Evolutionary conservation across 2,329 filamentous ascomycete species (phyloP).

Genomic region (Periconia sp.): DNA sequence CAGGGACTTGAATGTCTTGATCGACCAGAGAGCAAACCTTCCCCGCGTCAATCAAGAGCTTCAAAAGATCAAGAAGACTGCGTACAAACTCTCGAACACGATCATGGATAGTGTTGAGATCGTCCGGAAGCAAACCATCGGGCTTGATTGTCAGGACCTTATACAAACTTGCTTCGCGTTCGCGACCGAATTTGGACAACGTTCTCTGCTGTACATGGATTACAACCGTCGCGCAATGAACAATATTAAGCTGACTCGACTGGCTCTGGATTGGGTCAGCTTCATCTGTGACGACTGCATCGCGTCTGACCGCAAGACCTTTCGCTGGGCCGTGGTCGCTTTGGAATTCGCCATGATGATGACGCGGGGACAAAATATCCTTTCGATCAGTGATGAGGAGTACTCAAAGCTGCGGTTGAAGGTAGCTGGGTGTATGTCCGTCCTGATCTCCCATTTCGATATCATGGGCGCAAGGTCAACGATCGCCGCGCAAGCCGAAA

Average conservation of each 20-base stretch:
- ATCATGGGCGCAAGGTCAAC: conserved; percentile 97
- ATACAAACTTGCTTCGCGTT: conserved; percentile 98
- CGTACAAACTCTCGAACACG: conserved; percentile 94
- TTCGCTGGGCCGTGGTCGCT: conserved; percentile 94
- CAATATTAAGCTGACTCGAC: conserved; percentile 89
- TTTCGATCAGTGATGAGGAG: conserved; percentile 88
- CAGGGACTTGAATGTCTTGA: conserved; percentile 83
- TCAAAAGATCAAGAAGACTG: conserved; percentile 92
- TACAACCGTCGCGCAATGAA: conserved; percentile 96
- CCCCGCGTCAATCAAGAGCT: conserved; percentile 89
- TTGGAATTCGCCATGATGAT: conserved; percentile 97
- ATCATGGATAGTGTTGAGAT: conserved; percentile 99
- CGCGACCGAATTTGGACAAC: conserved; percentile 97
- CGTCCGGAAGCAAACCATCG: conserved; percentile 83
- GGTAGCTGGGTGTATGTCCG: conserved; percentile 95
- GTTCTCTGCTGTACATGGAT: conserved; percentile 94
- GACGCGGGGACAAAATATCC: conserved; percentile 89
- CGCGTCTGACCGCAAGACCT: conserved; percentile 91
- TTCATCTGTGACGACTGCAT: conserved; percentile 98
- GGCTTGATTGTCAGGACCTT: conserved; percentile 88
- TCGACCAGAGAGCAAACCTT: conserved; percentile 92
- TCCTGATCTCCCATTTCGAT: conserved; percentile 97
- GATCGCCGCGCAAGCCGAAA: conserved; percentile 91
- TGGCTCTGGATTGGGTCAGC: conserved; percentile 95
- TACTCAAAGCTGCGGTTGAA: conserved; percentile 83